Evolutionary conservation across 306 rosid genomes (phyloP).

Genomic region (Prunus armeniaca): DNA sequence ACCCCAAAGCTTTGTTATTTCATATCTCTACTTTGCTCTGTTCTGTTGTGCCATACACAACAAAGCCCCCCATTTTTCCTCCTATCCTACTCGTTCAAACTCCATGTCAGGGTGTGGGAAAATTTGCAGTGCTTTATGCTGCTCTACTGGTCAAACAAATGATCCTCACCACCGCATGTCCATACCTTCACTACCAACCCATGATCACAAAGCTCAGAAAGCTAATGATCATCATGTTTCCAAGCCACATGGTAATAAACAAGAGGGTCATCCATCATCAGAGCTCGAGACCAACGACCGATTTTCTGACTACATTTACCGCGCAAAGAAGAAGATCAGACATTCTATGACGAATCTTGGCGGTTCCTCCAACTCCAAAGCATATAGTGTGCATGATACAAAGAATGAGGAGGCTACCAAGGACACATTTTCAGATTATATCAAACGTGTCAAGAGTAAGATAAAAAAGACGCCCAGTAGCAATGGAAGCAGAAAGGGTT

Average conservation of each 20-base stretch:
- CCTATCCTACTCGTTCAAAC: background rate
- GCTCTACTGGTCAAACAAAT: background rate
- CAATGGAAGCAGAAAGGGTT: conserved; percentile 9
- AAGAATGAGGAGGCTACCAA: conserved; percentile 2
- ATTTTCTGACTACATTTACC: conserved; percentile 25
- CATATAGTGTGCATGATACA: background rate
- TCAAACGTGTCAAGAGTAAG: conserved; percentile 9
- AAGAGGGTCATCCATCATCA: background rate
- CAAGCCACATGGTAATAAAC: background rate
- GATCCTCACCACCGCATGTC: background rate
- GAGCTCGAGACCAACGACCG: background rate
- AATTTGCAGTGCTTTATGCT: conserved; percentile 4
- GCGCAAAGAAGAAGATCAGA: conserved; percentile 20
- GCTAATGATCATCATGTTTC: conserved; percentile 1
- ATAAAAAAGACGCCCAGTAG: conserved; percentile 9
- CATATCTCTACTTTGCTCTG: background rate
- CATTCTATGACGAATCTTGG: background rate
- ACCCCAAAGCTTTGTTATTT: background rate
- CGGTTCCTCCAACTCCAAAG: conserved; percentile 1
- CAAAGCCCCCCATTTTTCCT: background rate
- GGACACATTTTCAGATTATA: conserved; percentile 20
- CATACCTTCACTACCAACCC: background rate
- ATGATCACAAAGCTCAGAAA: background rate
- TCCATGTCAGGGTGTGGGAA: conserved; percentile 12
- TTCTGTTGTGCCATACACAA: background rate